These are phyloP conservation scores for Gossypium lobatum DNA, from an alignment of 441 rosid genomes.

Conservation along the genomic window DNA sequence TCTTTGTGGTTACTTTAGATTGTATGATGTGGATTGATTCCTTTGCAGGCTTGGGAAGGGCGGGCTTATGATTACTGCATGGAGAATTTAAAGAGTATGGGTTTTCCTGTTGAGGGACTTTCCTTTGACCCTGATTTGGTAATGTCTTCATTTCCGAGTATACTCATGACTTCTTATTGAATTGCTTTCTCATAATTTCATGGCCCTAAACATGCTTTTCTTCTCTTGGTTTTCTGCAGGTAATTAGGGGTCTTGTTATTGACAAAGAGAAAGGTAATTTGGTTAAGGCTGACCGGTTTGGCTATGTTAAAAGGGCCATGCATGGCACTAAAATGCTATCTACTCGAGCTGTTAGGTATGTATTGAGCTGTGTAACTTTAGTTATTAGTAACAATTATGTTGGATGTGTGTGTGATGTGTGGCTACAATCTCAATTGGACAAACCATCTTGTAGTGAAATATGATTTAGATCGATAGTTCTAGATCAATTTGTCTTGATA, in stretches of 20 bases:
- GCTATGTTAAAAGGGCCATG: conserved; percentile 92
- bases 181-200: neutral
- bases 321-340: conserved; percentile 91
- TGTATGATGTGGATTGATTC: conserved; percentile 11
- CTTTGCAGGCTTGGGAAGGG: conserved; percentile 95
- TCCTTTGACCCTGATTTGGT: conserved; percentile 88
- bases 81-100: conserved; percentile 79
- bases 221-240: conserved; percentile 33
- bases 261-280: conserved; percentile 93
- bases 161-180: neutral
- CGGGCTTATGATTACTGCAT: conserved; percentile 93
- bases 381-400: neutral
- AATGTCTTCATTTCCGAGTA: conserved; percentile 21
- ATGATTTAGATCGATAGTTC: neutral
- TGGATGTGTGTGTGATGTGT: neutral
- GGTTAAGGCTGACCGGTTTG: conserved; percentile 97
- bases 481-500: neutral
- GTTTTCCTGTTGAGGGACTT: conserved; percentile 89
- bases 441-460: neutral
- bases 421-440: neutral
- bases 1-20: neutral
- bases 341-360: conserved; percentile 72
- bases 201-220: neutral
- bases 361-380: conserved; percentile 10
- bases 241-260: conserved; percentile 93